Base-by-base conservation (phyloP, 768 basidiomycete species). In the Punctularia strigosozonata region DNA sequence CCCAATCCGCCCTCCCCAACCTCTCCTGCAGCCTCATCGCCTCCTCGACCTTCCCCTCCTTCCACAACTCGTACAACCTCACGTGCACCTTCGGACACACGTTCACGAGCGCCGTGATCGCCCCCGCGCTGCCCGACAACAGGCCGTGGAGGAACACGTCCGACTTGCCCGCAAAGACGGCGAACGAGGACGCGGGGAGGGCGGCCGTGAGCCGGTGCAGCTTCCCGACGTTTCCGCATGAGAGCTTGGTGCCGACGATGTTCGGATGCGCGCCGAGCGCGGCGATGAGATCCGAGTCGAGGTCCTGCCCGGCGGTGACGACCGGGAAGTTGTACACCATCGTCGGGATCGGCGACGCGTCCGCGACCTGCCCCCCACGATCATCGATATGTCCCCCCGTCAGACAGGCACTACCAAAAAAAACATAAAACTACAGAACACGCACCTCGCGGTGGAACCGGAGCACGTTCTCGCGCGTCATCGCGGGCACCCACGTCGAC, bases 281-380 rank as follows among this genome's bases (percentile, higher is more conserved):
- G 36, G 65, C 65, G 49, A 92, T 69, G 37, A 70, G 68, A 55
- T 90, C 86, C 0, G 85, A 87, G 55, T 87, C 81, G 26, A 92
- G 73, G 53, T 92, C 83, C 43, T 83, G 71, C 12, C 88, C 86
- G 1, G 86, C 78, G 12, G 80, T 81, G 39, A 83, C 84, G 34
- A 64, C 67, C 31, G 87, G 83, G 61, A 88, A 89, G 60, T 90
- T 90, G 65, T 90, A 90, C 36, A 90, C 72, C 72, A 86, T 73
- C 6, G 69, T 71, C 3, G 79, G 80, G 30, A 84, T 73, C 28
- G 81, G 75, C 24, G 76, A 73, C 31, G 66, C 68, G 49, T 75
- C 70, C 18, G 85, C 73, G 21, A 89, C 82, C 71, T 83, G 46
- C 20, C 8, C 8, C 20, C 10, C 8, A 8, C 8, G 8, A 8